Conservation (phyloP, 2,329 filamentous ascomycete species). For the Sporothrix brasiliensis region DNA sequence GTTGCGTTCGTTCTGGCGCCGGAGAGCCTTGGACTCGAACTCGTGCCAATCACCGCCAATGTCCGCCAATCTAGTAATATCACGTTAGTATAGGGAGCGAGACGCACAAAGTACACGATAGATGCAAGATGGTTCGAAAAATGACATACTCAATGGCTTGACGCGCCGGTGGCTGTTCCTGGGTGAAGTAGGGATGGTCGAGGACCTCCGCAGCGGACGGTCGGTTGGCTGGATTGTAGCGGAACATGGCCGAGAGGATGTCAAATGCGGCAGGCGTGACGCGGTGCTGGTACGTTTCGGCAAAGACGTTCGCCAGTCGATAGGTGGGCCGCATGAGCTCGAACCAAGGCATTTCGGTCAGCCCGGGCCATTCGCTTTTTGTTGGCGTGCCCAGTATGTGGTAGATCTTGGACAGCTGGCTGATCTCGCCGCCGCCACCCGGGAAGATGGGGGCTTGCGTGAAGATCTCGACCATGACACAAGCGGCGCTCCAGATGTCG, state of each 20-base stretch:
- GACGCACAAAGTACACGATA: not conserved
- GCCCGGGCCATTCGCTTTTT: slow-evolving; percentile 79
- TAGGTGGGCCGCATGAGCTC: slow-evolving; percentile 81
- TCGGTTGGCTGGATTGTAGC: slow-evolving; percentile 81
- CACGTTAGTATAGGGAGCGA: not conserved
- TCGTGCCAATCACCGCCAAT: slow-evolving; percentile 98
- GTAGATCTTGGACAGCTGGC: slow-evolving; percentile 96
- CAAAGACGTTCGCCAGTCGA: slow-evolving; percentile 73
- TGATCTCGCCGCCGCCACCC: slow-evolving; percentile 93
- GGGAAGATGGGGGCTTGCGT: slow-evolving; percentile 92
- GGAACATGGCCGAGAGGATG: slow-evolving; percentile 80
- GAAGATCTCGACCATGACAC: slow-evolving; percentile 96
- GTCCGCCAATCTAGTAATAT: slow-evolving; percentile 63
- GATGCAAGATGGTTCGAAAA: not conserved
- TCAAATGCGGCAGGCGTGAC: slow-evolving; percentile 82
- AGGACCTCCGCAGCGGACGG: slow-evolving; percentile 84
- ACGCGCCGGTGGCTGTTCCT: slow-evolving; percentile 74
- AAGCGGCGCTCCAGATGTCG: slow-evolving; percentile 96
- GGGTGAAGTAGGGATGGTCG: slow-evolving; percentile 83
- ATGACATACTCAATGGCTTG: slow-evolving; percentile 77
- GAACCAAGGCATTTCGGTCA: slow-evolving; percentile 97
- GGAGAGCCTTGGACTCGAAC: slow-evolving; percentile 92
- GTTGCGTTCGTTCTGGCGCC: slow-evolving; percentile 81
- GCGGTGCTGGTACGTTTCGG: slow-evolving; percentile 76
- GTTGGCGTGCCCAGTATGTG: slow-evolving; percentile 86